Conservation (phyloP, 164 flowering plant species). For the Santalum album region DNA sequence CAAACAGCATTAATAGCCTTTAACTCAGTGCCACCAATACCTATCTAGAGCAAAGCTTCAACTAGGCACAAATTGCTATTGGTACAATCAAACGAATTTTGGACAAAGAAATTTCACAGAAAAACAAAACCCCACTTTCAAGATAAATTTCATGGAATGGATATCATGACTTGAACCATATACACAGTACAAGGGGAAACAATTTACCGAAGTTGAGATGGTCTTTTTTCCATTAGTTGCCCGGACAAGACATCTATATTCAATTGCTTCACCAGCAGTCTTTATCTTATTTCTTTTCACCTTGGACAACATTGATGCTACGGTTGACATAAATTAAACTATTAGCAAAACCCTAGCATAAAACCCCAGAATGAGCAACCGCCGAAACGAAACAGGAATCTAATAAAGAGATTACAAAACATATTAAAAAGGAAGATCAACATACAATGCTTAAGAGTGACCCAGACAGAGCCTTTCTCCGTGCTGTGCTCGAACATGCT, state of each 20-base stretch:
- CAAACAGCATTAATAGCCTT: too few relatives aligned
- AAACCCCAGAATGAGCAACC: background rate
- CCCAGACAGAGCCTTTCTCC: constrained; percentile 81
- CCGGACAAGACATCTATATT: constrained; percentile 66
- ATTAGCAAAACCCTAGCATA: background rate
- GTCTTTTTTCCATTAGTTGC: constrained; percentile 79
- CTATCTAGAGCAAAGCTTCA: too few relatives aligned
- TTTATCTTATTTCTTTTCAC: constrained; percentile 47
- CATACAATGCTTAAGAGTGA: constrained; percentile 71
- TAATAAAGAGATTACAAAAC: too few relatives aligned
- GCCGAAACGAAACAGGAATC: background rate
- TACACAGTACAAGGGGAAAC: background rate
- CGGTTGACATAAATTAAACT: background rate
- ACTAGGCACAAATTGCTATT: too few relatives aligned
- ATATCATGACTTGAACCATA: background rate
- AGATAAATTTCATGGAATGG: too few relatives aligned
- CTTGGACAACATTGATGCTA: constrained; percentile 75
- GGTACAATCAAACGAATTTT: too few relatives aligned
- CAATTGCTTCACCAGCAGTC: constrained; percentile 45
- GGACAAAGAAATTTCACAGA: too few relatives aligned
- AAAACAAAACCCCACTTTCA: too few relatives aligned
- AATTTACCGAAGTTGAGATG: constrained; percentile 64
- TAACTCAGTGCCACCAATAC: too few relatives aligned
- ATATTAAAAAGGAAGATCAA: background rate
- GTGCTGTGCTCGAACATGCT: constrained; percentile 69